Conservation (phyloP, 495 filamentous ascomycete species). For the Trichoderma asperelloides region DNA sequence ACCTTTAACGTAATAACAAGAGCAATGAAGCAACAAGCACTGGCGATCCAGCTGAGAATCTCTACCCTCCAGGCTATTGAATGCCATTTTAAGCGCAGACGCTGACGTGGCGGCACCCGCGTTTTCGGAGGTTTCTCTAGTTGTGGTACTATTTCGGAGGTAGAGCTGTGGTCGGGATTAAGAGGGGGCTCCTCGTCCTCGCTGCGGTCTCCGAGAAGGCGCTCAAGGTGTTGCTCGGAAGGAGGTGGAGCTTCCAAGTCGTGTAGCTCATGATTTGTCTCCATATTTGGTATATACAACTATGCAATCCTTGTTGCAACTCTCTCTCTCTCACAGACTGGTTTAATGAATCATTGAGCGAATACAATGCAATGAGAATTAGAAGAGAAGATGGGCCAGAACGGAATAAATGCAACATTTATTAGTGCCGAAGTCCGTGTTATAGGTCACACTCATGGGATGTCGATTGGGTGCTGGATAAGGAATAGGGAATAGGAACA, state of each 20-base stretch:
- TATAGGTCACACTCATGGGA: too few species aligned
- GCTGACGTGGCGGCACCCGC: neutral
- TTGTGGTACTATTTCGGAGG: neutral
- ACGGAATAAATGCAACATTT: too few species aligned
- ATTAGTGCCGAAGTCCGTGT: too few species aligned
- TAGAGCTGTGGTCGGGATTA: neutral
- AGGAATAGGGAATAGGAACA: too few species aligned
- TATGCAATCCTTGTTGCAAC: neutral
- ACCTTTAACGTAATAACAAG: neutral
- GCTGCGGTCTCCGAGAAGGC: neutral
- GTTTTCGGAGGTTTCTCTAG: neutral
- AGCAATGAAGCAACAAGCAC: neutral
- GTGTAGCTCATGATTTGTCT: neutral
- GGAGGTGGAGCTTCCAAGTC: neutral
- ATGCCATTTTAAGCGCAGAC: neutral
- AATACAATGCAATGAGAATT: too few species aligned
- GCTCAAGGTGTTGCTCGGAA: neutral
- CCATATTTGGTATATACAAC: neutral
- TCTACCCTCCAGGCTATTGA: constrained; percentile 3
- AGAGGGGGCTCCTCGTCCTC: neutral
- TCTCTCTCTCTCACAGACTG: too few species aligned
- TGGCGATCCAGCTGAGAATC: neutral
- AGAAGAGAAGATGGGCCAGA: too few species aligned
- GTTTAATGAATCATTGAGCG: too few species aligned
- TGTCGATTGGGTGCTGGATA: too few species aligned